Evolutionary conservation across 352 stramenopile genomes (phyloP).

Genomic region (Peronospora tabacina): DNA sequence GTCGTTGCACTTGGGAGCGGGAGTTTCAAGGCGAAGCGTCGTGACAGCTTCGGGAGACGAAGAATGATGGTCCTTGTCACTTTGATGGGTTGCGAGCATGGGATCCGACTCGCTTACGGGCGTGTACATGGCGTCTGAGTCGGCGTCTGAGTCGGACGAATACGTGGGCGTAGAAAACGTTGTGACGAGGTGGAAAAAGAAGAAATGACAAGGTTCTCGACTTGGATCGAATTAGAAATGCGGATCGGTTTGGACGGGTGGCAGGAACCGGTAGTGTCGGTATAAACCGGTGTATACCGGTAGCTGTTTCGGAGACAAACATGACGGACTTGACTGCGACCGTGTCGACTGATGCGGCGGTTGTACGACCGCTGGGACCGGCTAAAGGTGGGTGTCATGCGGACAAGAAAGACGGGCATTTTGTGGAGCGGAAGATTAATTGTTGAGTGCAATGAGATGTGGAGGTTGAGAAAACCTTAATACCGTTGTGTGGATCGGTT

Average conservation of each 20-base stretch:
- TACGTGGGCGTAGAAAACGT: slow-evolving; percentile 14
- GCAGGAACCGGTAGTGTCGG: no score
- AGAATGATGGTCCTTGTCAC: slow-evolving; percentile 27
- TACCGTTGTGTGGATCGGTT: not conserved
- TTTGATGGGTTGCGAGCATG: slow-evolving; percentile 52
- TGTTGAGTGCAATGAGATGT: not conserved
- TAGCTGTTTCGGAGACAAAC: not conserved
- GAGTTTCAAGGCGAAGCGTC: slow-evolving; percentile 54
- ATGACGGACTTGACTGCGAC: slow-evolving; percentile 6
- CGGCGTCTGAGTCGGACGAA: slow-evolving; percentile 20
- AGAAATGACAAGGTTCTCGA: not conserved
- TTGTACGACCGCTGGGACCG: slow-evolving; percentile 18
- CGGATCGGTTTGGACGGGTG: no score
- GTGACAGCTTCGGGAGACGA: slow-evolving; percentile 28
- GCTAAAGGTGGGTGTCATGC: slow-evolving; percentile 27
- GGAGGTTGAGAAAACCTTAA: not conserved
- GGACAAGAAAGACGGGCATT: no score
- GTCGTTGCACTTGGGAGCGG: slow-evolving; percentile 67
- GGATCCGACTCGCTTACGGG: slow-evolving; percentile 61
- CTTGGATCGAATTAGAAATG: no score
- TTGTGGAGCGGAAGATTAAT: no score
- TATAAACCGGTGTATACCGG: not conserved
- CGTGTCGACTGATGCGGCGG: slow-evolving; percentile 1
- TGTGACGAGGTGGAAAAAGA: slow-evolving; percentile 7
- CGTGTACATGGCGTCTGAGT: slow-evolving; percentile 58